These are phyloP conservation scores for Linderniella brevidens DNA, from an alignment of 257 asterid species.

Conservation along the genomic window DNA sequence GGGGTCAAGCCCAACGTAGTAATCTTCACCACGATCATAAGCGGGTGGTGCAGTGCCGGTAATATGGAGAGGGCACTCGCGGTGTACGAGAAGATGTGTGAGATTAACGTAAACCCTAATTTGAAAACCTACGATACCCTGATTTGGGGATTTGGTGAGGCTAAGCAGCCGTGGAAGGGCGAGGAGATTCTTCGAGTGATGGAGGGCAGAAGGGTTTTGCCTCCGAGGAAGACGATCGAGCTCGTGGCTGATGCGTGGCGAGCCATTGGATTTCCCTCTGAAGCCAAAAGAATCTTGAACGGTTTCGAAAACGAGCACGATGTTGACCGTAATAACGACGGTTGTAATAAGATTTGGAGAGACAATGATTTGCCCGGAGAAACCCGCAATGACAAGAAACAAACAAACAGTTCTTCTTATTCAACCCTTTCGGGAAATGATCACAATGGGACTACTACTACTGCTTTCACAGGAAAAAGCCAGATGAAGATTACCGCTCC, in stretches of 20 bases:
- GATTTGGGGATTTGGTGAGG: constrained; percentile 93
- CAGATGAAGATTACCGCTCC: no score
- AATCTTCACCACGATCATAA: constrained; percentile 79
- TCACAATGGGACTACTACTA: no score
- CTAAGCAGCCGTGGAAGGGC: constrained; percentile 80
- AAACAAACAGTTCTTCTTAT: no score
- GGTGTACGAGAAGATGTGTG: constrained; percentile 42
- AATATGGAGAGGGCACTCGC: constrained; percentile 55
- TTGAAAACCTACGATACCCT: constrained; percentile 73
- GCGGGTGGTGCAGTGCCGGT: constrained; percentile 92
- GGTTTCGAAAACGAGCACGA: no score
- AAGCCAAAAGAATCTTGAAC: constrained; percentile 40
- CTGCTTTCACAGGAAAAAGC: no score
- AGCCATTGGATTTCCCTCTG: constrained; percentile 48
- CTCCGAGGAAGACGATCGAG: constrained; percentile 39
- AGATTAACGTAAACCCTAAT: constrained; percentile 53
- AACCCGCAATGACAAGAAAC: no score
- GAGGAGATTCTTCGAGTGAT: constrained; percentile 56
- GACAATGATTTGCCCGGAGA: no score
- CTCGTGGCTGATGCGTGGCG: constrained; percentile 90
- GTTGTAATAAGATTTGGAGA: no score
- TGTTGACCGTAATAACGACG: no score
- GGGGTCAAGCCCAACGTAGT: constrained; percentile 64
- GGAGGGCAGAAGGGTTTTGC: constrained; percentile 39
- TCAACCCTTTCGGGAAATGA: no score